phyloP scores from a whole-genome alignment of 2,329 filamentous ascomycete species.

The Pseudohalonectria lignicola region DNA sequence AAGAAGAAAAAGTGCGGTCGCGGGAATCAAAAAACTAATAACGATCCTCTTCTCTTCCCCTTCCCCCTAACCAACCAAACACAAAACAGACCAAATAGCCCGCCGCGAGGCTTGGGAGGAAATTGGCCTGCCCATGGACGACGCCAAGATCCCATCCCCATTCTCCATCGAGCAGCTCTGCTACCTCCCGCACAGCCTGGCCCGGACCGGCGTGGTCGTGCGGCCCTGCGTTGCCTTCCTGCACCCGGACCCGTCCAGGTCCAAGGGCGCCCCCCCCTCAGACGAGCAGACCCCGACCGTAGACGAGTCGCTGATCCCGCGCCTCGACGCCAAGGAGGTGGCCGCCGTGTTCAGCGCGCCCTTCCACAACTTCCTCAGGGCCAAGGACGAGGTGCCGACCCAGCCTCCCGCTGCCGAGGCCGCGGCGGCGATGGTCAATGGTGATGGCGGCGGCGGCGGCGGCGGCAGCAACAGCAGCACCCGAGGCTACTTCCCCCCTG shows the following conservation, averaged over 20 bases:
- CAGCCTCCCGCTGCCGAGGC: slow-evolving; percentile 13
- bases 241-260: slow-evolving; percentile 36
- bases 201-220: slow-evolving; percentile 62
- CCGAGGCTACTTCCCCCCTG: slow-evolving; percentile 22
- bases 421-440: no score
- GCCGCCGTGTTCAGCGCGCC: slow-evolving; percentile 88
- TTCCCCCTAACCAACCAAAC: not conserved
- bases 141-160: slow-evolving; percentile 57
- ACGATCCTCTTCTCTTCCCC: no score
- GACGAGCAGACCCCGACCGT: slow-evolving; percentile 36
- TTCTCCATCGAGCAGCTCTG: slow-evolving; percentile 85
- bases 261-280: no score
- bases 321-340: slow-evolving; percentile 80
- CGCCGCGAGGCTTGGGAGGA: slow-evolving; percentile 87
- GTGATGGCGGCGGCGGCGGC: not conserved
- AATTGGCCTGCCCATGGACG: slow-evolving; percentile 72
- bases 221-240: slow-evolving; percentile 71
- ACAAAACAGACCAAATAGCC: slow-evolving; percentile 59
- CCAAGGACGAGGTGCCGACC: slow-evolving; percentile 41
- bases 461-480: not conserved
- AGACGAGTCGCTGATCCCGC: slow-evolving; percentile 64
- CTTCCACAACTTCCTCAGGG: slow-evolving; percentile 69
- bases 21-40: no score
- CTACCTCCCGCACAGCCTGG: slow-evolving; percentile 66
- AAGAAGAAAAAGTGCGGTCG: no score